These are phyloP conservation scores for Nyssa sinensis DNA, from an alignment of 148 eudicot species.

Conservation along the genomic window DNA sequence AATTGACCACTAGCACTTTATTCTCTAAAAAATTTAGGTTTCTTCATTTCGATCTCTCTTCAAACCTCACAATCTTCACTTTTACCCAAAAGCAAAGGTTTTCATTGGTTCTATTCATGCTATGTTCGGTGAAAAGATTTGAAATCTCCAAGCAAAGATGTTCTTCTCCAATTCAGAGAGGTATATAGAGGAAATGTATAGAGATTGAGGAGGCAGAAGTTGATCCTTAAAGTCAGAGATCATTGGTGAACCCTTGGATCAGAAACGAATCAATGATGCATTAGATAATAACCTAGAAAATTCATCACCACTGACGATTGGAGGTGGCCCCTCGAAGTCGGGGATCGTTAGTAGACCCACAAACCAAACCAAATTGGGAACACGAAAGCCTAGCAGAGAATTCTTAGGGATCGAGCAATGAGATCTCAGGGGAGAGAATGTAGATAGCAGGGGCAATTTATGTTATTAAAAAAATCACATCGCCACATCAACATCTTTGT, in stretches of 20 bases:
- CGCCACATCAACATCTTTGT: too few relatives aligned
- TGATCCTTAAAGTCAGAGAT: constrained; percentile 42
- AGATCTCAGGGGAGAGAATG: too few relatives aligned
- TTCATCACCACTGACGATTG: constrained; percentile 59
- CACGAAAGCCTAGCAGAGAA: too few relatives aligned
- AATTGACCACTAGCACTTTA: too few relatives aligned
- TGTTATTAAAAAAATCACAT: too few relatives aligned
- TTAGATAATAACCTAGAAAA: constrained; percentile 69
- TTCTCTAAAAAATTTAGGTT: neutral
- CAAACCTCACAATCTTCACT: too few relatives aligned
- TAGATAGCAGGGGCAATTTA: too few relatives aligned
- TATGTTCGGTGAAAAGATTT: neutral
- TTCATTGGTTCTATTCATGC: neutral
- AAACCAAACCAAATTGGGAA: too few relatives aligned
- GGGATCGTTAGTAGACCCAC: too few relatives aligned
- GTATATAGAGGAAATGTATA: constrained; percentile 28
- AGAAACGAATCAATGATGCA: constrained; percentile 71
- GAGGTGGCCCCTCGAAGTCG: too few relatives aligned
- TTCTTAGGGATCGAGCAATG: too few relatives aligned
- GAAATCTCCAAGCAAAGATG: constrained; percentile 1
- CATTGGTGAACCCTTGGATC: constrained; percentile 50
- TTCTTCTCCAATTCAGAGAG: neutral
- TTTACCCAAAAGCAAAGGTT: neutral
- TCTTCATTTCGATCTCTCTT: neutral
- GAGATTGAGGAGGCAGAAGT: constrained; percentile 37